Evolutionary conservation across 768 basidiomycete species (phyloP).

Genomic region (Xerocomellus intermedius): DNA sequence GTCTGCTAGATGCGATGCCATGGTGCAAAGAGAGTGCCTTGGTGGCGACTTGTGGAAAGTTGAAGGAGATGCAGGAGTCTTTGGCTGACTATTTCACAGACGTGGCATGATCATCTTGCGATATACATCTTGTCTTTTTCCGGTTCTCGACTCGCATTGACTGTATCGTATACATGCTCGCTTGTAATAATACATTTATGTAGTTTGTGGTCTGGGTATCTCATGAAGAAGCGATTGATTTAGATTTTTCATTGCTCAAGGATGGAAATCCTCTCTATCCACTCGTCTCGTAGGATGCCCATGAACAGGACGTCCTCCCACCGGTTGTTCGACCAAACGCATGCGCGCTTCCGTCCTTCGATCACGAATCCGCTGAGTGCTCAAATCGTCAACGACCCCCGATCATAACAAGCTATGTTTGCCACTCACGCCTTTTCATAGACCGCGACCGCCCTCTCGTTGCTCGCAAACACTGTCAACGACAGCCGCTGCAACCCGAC

Average conservation of each 20-base stretch:
- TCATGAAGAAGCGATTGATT: background rate
- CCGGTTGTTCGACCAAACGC: constrained; percentile 34
- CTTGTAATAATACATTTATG: constrained; percentile 9
- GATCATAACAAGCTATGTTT: background rate
- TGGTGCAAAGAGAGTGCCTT: constrained; percentile 45
- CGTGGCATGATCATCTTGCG: constrained; percentile 24
- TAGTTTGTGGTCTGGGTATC: constrained; percentile 7
- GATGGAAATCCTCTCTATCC: constrained; percentile 27
- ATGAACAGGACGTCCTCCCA: constrained; percentile 41
- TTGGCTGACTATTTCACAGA: constrained; percentile 49
- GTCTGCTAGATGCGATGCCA: constrained; percentile 42
- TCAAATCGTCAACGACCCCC: background rate
- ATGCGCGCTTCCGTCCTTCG: constrained; percentile 38
- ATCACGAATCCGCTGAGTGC: constrained; percentile 38
- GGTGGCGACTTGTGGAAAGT: constrained; percentile 40
- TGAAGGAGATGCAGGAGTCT: constrained; percentile 47
- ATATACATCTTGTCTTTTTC: background rate
- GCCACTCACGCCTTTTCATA: constrained; percentile 43
- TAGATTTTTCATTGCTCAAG: constrained; percentile 14
- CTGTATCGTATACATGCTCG: constrained; percentile 8
- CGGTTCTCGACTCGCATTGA: background rate
- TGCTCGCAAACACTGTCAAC: constrained; percentile 38
- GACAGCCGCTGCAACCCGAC: constrained; percentile 42
- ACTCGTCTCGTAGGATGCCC: constrained; percentile 42
- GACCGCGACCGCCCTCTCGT: constrained; percentile 38